Conservation (phyloP, 2,329 filamentous ascomycete genomes). For the Ophiostoma montium region DNA sequence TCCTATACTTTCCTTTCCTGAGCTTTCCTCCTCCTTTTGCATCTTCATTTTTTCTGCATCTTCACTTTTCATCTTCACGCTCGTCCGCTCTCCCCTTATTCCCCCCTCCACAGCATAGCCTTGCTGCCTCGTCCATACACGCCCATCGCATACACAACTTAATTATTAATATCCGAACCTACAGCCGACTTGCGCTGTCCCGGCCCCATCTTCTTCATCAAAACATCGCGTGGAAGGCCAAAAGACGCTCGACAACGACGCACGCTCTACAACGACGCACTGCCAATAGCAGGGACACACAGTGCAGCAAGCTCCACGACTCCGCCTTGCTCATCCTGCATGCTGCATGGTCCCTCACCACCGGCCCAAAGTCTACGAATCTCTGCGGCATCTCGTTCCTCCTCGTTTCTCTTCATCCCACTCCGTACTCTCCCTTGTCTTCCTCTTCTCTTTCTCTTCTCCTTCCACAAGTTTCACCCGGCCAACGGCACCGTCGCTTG, state of each 20-base stretch:
- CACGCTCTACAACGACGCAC: not conserved
- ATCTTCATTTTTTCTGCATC: not conserved
- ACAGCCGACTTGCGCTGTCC: no score
- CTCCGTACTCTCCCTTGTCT: not conserved
- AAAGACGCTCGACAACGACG: not conserved
- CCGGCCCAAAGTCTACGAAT: not conserved
- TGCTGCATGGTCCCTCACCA: not conserved
- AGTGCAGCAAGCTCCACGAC: not conserved
- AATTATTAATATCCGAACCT: no score
- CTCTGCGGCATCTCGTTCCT: not conserved
- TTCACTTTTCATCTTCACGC: not conserved
- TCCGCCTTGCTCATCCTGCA: not conserved
- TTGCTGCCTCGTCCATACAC: not conserved
- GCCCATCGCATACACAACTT: not conserved
- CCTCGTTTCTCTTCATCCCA: not conserved
- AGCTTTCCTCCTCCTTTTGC: not conserved
- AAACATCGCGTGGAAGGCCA: no score
- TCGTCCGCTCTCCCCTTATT: not conserved
- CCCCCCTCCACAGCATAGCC: not conserved
- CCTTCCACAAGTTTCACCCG: slow-evolving; percentile 5
- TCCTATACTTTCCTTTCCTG: not conserved
- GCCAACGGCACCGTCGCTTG: slow-evolving; percentile 4
- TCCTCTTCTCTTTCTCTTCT: not conserved
- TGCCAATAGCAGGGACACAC: not conserved
- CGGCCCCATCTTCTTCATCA: no score